Percentiles rank a stretch among this genome's conserved stretches.
phyloP scores from a whole-genome alignment of 805 yeast species.

The Yamadazyma sp. region DNA sequence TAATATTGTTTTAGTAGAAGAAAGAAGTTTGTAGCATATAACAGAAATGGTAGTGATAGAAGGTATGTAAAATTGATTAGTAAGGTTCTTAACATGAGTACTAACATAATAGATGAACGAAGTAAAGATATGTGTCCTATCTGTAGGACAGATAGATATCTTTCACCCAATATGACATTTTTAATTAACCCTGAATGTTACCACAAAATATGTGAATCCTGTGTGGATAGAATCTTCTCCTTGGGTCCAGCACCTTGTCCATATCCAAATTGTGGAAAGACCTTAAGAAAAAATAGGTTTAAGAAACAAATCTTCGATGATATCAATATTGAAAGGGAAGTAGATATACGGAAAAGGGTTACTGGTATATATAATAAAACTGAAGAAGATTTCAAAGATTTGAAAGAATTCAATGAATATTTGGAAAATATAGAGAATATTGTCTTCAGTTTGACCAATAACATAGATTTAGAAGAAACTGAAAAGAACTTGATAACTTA shows the following conservation, averaged over 20 bases:
- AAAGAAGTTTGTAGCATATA: no score
- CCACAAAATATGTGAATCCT: constrained; percentile 94
- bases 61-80: constrained; percentile 1
- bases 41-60: no score
- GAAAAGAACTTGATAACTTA: constrained; percentile 64
- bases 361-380: constrained; percentile 76
- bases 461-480: constrained; percentile 64
- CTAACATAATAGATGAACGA: constrained; percentile 38
- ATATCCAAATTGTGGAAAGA: constrained; percentile 84
- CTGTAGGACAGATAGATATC: constrained; percentile 90
- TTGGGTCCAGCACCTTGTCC: constrained; percentile 98
- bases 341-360: constrained; percentile 82
- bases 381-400: constrained; percentile 62
- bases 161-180: constrained; percentile 90
- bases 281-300: constrained; percentile 81
- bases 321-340: constrained; percentile 83
- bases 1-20: no score
- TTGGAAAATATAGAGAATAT: constrained; percentile 81
- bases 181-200: constrained; percentile 96
- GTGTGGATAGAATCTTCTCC: constrained; percentile 92
- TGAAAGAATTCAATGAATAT: constrained; percentile 68
- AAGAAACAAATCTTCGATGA: constrained; percentile 93
- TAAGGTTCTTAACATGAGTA: neutral
- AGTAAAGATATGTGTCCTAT: constrained; percentile 90
- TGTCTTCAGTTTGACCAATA: constrained; percentile 71